These are phyloP conservation scores for Cryptococcus deneoformans DNA, from an alignment of 1,284 basidiomycete genomes.

Conservation along the genomic window DNA sequence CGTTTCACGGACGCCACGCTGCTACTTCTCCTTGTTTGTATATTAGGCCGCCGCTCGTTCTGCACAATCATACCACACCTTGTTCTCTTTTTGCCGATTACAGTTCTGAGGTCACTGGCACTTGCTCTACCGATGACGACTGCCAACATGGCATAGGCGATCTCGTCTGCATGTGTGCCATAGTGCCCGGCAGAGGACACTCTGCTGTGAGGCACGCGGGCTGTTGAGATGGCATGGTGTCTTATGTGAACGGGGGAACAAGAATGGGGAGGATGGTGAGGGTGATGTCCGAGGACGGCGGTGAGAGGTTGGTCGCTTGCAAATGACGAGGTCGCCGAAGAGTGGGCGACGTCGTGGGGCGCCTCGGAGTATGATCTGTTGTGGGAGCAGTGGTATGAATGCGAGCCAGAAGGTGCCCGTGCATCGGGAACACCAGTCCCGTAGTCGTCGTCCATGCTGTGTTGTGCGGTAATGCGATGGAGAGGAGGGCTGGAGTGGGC, in stretches of 20 bases:
- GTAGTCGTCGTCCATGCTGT: no score
- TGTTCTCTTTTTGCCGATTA: not conserved
- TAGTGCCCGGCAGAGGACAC: no score
- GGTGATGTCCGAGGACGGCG: not conserved
- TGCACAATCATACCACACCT: not conserved
- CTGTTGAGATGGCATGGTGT: not conserved
- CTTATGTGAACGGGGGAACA: not conserved
- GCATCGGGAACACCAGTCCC: no score
- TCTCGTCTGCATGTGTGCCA: slow-evolving; percentile 1
- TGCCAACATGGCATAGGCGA: slow-evolving; percentile 15
- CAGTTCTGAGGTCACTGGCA: slow-evolving; percentile 4
- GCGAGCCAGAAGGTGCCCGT: no score
- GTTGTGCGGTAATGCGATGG: no score
- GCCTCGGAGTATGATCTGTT: no score
- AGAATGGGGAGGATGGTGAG: not conserved
- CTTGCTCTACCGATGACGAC: slow-evolving; percentile 21
- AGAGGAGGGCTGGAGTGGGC: no score
- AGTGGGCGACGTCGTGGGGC: no score
- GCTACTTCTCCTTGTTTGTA: slow-evolving; percentile 11
- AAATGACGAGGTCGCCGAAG: no score
- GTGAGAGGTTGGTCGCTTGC: not conserved
- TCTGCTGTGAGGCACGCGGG: no score
- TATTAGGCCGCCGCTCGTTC: slow-evolving; percentile 6
- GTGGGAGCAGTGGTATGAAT: no score
- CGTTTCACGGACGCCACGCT: not conserved